A percentile compares a stretch with the other conserved stretches of the same genome.
These are phyloP conservation scores for Maudiozyma humilis DNA, from an alignment of 1,139 yeast species.

Conservation along the genomic window DNA sequence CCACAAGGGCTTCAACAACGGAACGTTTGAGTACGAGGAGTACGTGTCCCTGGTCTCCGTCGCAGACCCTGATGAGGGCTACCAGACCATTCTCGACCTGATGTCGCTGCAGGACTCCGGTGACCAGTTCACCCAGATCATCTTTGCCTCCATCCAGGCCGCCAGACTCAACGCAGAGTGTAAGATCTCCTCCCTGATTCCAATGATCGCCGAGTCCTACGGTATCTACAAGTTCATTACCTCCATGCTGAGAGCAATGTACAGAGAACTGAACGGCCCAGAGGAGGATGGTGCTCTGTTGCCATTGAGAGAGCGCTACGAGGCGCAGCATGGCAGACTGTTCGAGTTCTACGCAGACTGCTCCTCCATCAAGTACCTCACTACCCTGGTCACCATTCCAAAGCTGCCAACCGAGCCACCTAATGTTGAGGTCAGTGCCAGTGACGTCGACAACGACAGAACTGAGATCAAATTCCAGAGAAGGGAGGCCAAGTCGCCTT, in stretches of 20 bases:
- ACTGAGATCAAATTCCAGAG: conserved; percentile 12
- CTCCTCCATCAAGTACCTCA: conserved; percentile 72
- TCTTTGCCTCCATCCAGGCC: conserved; percentile 60
- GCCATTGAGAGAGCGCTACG: conserved; percentile 65
- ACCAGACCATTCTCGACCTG: conserved; percentile 77
- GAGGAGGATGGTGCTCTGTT: conserved; percentile 58
- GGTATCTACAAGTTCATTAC: conserved; percentile 87
- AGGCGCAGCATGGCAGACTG: conserved; percentile 70
- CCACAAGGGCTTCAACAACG: conserved; percentile 77
- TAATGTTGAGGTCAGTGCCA: conserved; percentile 8
- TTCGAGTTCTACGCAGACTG: conserved; percentile 88
- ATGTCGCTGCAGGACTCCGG: conserved; percentile 81
- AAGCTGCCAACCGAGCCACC: conserved; percentile 70
- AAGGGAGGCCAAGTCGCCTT: conserved; percentile 3
- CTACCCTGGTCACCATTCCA: conserved; percentile 81
- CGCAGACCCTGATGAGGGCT: conserved; percentile 93
- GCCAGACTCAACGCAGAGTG: conserved; percentile 52
- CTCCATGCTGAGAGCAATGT: conserved; percentile 86
- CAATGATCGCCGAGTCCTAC: conserved; percentile 85
- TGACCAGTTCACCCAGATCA: conserved; percentile 68
- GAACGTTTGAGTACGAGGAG: conserved; percentile 93
- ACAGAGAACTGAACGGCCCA: conserved; percentile 57
- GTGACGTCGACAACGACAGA: not conserved
- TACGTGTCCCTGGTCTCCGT: conserved; percentile 81
- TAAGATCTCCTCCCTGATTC: conserved; percentile 79